phyloP scores from a whole-genome alignment of 805 yeast species.

The Monosporozyma yasuniensis region DNA sequence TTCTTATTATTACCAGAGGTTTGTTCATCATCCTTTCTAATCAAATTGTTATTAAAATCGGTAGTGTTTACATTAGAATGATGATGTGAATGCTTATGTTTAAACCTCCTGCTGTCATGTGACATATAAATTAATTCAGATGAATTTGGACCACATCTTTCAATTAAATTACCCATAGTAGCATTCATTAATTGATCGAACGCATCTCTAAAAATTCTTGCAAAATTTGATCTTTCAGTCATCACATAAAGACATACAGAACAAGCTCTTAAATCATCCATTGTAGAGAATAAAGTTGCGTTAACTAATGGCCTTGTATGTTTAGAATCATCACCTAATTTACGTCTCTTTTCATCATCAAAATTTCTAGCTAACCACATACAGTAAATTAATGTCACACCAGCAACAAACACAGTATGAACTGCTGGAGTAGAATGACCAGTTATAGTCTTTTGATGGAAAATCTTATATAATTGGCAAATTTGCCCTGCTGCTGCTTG shows the following conservation, averaged over 20 bases:
- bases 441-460: slow-evolving; percentile 50
- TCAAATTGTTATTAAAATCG: slow-evolving; percentile 4
- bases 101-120: neutral
- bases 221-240: slow-evolving; percentile 58
- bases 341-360: slow-evolving; percentile 47
- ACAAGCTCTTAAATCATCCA: slow-evolving; percentile 59
- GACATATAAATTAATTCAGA: slow-evolving; percentile 40
- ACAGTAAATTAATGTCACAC: slow-evolving; percentile 58
- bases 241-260: slow-evolving; percentile 55
- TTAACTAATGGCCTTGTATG: slow-evolving; percentile 53
- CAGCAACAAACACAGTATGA: slow-evolving; percentile 60
- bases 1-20: neutral
- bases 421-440: slow-evolving; percentile 62
- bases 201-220: slow-evolving; percentile 53
- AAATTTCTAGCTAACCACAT: slow-evolving; percentile 56
- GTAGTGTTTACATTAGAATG: neutral
- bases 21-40: neutral
- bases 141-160: slow-evolving; percentile 56
- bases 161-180: slow-evolving; percentile 51
- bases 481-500: slow-evolving; percentile 67
- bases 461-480: slow-evolving; percentile 53
- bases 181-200: slow-evolving; percentile 60
- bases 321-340: slow-evolving; percentile 48
- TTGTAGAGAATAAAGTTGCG: slow-evolving; percentile 43
- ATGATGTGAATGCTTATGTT: neutral